Conservation (phyloP, 805 yeast genomes). For the Candida alai region DNA sequence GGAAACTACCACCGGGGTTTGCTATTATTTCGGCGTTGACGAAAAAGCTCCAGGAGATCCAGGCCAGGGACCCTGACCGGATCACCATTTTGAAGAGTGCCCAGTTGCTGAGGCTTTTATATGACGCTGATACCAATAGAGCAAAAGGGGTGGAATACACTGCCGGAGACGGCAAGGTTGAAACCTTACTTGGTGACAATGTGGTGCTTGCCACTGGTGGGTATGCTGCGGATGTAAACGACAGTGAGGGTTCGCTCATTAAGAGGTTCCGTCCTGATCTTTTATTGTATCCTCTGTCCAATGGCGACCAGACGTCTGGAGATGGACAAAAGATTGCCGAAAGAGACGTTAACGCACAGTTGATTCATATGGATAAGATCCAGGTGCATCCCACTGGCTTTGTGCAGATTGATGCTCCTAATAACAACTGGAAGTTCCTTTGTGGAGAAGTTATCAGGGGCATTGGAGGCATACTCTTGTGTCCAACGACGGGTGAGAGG, state of each 20-base stretch:
- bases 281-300: slow-evolving; percentile 48
- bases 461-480: slow-evolving; percentile 52
- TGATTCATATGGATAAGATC: slow-evolving; percentile 55
- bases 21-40: slow-evolving; percentile 49
- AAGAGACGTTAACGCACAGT: slow-evolving; percentile 40
- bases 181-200: slow-evolving; percentile 11
- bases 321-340: slow-evolving; percentile 54
- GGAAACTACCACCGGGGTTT: slow-evolving; percentile 55
- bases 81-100: slow-evolving; percentile 10
- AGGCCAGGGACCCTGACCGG: slow-evolving; percentile 17
- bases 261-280: slow-evolving; percentile 45
- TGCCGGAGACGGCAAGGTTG: slow-evolving; percentile 15
- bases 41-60: slow-evolving; percentile 31
- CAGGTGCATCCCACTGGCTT: slow-evolving; percentile 67
- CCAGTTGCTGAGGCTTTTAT: slow-evolving; percentile 4
- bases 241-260: slow-evolving; percentile 28
- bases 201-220: slow-evolving; percentile 62
- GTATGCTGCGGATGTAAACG: slow-evolving; percentile 37
- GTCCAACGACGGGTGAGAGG: slow-evolving; percentile 42
- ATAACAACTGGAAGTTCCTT: slow-evolving; percentile 46
- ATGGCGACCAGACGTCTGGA: slow-evolving; percentile 54
- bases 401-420: slow-evolving; percentile 37
- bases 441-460: slow-evolving; percentile 63
- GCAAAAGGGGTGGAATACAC: slow-evolving; percentile 43
- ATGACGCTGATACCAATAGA: slow-evolving; percentile 5